phyloP scores from a whole-genome alignment of 2,329 filamentous ascomycete species.

The Didymella lethalis region DNA sequence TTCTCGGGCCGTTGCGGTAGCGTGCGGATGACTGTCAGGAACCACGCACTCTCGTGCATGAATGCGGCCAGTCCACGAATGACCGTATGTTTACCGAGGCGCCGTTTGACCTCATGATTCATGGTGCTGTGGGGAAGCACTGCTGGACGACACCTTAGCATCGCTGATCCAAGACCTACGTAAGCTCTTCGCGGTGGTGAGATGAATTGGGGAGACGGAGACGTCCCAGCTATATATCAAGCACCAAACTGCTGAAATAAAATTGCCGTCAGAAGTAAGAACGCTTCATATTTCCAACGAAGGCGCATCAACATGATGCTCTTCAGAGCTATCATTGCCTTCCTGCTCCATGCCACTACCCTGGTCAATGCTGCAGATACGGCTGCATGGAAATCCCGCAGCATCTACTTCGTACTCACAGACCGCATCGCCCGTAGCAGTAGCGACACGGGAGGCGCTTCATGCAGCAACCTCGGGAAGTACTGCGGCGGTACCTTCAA shows the following conservation, averaged over 20 bases:
- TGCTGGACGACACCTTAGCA: constrained; percentile 3
- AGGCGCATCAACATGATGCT: constrained; percentile 28
- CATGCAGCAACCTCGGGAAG: constrained; percentile 42
- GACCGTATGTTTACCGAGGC: constrained; percentile 7
- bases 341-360: constrained; percentile 29
- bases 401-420: constrained; percentile 50
- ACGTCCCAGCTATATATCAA: constrained; percentile 17
- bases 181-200: constrained; percentile 2
- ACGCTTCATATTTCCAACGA: background rate
- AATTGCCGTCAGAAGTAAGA: background rate
- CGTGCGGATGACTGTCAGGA: constrained; percentile 17
- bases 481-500: constrained; percentile 63
- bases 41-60: constrained; percentile 17
- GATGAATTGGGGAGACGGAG: constrained; percentile 8
- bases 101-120: constrained; percentile 11
- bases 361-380: constrained; percentile 42
- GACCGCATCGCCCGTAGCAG: constrained; percentile 48
- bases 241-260: background rate
- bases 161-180: constrained; percentile 18
- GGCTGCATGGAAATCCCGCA: constrained; percentile 48
- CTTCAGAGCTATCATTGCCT: constrained; percentile 24
- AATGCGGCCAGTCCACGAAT: constrained; percentile 14
- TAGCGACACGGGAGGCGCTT: constrained; percentile 41
- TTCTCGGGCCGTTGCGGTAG: constrained; percentile 17
- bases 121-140: constrained; percentile 7